Base-by-base conservation (phyloP, 2,329 filamentous ascomycete genomes). In the Xylariaceae sp. region DNA sequence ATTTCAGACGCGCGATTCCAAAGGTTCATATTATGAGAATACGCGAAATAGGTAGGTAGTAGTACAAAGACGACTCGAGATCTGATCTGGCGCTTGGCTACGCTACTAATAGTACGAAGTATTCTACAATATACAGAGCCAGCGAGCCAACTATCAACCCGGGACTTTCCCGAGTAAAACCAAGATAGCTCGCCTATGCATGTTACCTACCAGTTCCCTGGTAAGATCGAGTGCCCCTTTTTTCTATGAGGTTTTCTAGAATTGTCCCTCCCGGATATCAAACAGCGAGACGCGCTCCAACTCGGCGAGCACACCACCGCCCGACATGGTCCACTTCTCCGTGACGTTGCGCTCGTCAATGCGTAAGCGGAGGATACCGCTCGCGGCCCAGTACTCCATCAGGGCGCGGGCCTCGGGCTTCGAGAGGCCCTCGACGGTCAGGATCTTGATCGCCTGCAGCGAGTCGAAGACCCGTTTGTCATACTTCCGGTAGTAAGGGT, bases 311-410 rank as follows among this genome's bases (percentile, higher is more conserved):
- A 93, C 83, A 13, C 92, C 92, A 68, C 88, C 86, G 18, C 91
- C 91, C 53, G 87, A 85, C 67, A 97, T 72, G 53, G 86, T 86
- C 92, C 92, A 96, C 77, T 90, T 90, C 80, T 95, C 89, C 18
- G 82, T 80, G 42, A 97, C 88, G 63, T 82, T 80, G 64, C 78
- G 78, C 70, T 92, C 86, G 68, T 89, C 87, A 53, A 97, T 80
- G 51, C 78, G 80, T 62, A 83, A 79, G 64, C 89, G 83, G 70
- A 96, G 73, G 71, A 96, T 79, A 10, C 93, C 94, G 73, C 90
- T 95, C 42, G 84, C 85, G 4, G 90, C 92, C 80, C 93, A 97
- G 77, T 97, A 97, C 77, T 97, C 92, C 85, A 97, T 88, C 67
- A 96, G 78, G 0, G 85, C 82, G 61, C 88, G 83, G 9, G 90